phyloP scores from a whole-genome alignment of 2,329 filamentous ascomycete genomes.

The Torrubiella hemipterigena region DNA sequence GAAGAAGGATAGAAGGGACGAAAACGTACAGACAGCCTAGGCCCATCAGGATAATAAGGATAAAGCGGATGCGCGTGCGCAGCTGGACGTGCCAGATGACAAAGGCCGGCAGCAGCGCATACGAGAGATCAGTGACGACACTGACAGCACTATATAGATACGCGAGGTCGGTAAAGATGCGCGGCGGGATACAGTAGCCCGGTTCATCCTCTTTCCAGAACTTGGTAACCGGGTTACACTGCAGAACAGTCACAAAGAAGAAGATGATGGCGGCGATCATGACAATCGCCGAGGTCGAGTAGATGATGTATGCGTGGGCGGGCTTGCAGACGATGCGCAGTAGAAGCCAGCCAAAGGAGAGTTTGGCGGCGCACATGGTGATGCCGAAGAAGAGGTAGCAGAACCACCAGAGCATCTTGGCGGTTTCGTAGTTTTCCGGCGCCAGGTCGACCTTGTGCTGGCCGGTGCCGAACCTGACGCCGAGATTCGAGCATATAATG shows the following conservation, averaged over 20 bases:
- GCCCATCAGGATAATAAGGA: slow-evolving; percentile 36
- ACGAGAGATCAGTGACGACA: slow-evolving; percentile 31
- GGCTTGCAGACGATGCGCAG: slow-evolving; percentile 12
- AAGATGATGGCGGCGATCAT: slow-evolving; percentile 15
- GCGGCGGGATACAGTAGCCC: slow-evolving; percentile 16
- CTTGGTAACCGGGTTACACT: slow-evolving; percentile 15
- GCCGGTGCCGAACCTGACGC: slow-evolving; percentile 22
- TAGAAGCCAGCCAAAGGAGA: slow-evolving; percentile 14
- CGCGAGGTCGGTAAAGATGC: slow-evolving; percentile 32
- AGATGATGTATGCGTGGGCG: slow-evolving; percentile 14
- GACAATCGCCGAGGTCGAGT: slow-evolving; percentile 15
- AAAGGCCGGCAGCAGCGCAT: slow-evolving; percentile 36
- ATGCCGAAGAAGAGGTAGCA: slow-evolving; percentile 13
- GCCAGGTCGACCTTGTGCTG: slow-evolving; percentile 18
- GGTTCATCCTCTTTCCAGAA: slow-evolving; percentile 15
- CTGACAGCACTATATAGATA: slow-evolving; percentile 34
- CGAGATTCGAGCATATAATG: slow-evolving; percentile 14
- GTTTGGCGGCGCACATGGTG: slow-evolving; percentile 12
- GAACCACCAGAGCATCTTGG: slow-evolving; percentile 16
- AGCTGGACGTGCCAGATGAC: slow-evolving; percentile 42
- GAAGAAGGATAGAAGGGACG: not conserved
- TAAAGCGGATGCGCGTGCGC: slow-evolving; percentile 31
- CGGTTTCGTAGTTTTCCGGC: slow-evolving; percentile 10
- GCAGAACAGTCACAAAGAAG: slow-evolving; percentile 18
- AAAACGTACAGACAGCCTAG: slow-evolving; percentile 36